These are phyloP conservation scores for Dictyostelium firmibasis DNA, from an alignment of 78 protist genomes.

Conservation along the genomic window DNA sequence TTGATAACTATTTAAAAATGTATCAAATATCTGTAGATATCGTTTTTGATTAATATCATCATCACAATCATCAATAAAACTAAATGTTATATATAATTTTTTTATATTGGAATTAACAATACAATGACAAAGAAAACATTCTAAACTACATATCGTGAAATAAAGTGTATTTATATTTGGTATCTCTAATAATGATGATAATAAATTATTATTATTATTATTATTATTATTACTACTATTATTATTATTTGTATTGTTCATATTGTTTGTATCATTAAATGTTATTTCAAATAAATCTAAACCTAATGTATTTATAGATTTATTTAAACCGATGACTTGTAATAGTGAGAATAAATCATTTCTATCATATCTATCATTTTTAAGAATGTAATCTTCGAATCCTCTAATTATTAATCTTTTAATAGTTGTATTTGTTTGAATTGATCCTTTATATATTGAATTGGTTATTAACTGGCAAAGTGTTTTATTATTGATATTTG, in stretches of 20 bases:
- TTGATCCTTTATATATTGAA: not conserved
- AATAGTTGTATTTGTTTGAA: not conserved
- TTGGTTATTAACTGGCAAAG: not conserved
- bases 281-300: not conserved
- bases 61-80: not conserved
- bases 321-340: not conserved
- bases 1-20: not conserved
- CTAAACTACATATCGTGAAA: not conserved
- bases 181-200: not conserved
- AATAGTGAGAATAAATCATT: not conserved
- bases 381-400: not conserved
- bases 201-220: not conserved
- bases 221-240: not conserved
- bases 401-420: not conserved
- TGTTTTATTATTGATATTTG: not conserved
- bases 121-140: not conserved
- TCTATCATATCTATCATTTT: not conserved
- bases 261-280: not conserved
- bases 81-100: not conserved
- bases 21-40: not conserved
- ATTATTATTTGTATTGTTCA: not conserved
- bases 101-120: not conserved
- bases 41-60: not conserved
- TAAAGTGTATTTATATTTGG: not conserved
- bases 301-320: not conserved